Conservation (phyloP, 768 basidiomycete genomes). For the Pleurotus cornucopiae region DNA sequence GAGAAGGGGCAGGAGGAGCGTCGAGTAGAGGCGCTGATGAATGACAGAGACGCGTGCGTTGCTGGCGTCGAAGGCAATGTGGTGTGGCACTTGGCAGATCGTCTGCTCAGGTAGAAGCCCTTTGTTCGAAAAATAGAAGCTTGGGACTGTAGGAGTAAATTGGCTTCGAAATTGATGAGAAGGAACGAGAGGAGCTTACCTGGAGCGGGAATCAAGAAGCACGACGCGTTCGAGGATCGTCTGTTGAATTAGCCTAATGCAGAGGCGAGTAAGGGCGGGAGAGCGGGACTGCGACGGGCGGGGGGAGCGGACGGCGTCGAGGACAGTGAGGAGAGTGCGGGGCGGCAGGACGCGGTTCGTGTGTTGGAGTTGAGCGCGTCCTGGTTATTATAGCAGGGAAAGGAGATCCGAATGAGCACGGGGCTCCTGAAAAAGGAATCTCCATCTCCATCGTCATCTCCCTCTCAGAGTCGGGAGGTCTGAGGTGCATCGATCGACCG, state of each 20-base stretch:
- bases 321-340: no score
- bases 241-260: neutral
- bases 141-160: neutral
- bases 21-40: neutral
- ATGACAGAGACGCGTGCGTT: constrained; percentile 8
- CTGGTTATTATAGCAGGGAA: no score
- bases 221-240: neutral
- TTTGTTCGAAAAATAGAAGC: constrained; percentile 11
- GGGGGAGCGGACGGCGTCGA: no score
- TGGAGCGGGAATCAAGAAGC: constrained; percentile 2
- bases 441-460: no score
- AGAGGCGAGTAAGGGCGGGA: neutral
- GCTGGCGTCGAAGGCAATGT: constrained; percentile 10
- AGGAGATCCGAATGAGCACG: neutral
- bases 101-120: constrained; percentile 16
- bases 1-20: constrained; percentile 11
- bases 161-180: constrained; percentile 10
- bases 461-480: neutral
- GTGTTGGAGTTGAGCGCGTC: no score
- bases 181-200: constrained; percentile 5
- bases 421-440: neutral
- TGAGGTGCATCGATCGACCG: neutral
- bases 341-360: no score
- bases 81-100: constrained; percentile 24
- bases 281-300: neutral